Conservation (phyloP, 495 filamentous ascomycete genomes). For the Hypomontagnella submonticulosa region DNA sequence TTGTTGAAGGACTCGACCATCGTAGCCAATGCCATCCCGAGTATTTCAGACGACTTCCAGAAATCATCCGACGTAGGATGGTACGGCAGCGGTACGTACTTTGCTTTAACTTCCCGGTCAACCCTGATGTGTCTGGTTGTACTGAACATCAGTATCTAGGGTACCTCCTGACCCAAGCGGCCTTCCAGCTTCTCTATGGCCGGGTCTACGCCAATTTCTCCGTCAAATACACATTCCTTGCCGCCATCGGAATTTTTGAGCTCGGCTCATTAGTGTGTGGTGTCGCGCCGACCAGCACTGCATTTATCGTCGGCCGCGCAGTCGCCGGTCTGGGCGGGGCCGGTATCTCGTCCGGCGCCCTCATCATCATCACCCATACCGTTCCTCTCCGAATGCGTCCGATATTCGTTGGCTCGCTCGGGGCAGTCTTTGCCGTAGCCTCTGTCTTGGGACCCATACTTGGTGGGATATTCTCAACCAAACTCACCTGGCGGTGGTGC, state of each 20-base stretch:
- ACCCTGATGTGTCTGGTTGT: background rate
- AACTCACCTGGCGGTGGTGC: conserved; percentile 73
- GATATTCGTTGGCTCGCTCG: conserved; percentile 49
- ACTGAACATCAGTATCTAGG: conserved; percentile 1
- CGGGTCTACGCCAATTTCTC: conserved; percentile 57
- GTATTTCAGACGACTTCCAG: conserved; percentile 54
- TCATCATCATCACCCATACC: conserved; percentile 45
- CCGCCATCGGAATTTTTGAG: conserved; percentile 50
- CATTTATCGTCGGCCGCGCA: conserved; percentile 60
- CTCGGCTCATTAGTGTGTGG: conserved; percentile 59
- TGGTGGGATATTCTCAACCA: conserved; percentile 59
- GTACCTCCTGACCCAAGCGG: conserved; percentile 59
- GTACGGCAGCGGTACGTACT: conserved; percentile 53
- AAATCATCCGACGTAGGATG: conserved; percentile 56
- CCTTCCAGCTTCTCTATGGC: conserved; percentile 60
- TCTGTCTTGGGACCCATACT: conserved; percentile 72
- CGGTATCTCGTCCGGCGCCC: conserved; percentile 52
- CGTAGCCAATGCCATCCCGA: conserved; percentile 55
- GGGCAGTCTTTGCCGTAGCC: conserved; percentile 69
- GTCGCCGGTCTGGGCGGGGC: conserved; percentile 54
- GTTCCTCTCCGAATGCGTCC: conserved; percentile 53
- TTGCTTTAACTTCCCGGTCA: background rate
- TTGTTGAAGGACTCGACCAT: conserved; percentile 44
- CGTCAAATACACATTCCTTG: conserved; percentile 51
- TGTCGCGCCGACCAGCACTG: conserved; percentile 53